Evolutionary conservation across 768 basidiomycete species (phyloP).

Genomic region (Xerocomus potaroensis): DNA sequence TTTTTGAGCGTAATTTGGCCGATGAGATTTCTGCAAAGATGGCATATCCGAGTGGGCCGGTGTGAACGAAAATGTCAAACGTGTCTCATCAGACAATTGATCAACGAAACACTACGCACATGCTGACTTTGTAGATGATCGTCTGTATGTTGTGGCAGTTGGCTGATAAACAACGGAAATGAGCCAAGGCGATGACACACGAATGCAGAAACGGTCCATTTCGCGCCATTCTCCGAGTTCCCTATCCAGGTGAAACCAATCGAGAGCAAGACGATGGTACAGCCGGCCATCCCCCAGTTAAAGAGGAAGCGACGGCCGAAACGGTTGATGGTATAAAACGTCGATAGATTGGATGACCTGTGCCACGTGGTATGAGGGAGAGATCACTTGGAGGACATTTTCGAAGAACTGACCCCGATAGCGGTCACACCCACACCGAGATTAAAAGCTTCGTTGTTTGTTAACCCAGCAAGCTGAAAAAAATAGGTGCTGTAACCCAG

Average conservation of each 20-base stretch:
- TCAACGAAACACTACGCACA: conserved; percentile 10
- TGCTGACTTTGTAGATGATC: conserved; percentile 26
- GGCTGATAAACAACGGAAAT: not conserved
- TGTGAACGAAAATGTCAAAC: not conserved
- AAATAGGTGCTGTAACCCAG: conserved; percentile 32
- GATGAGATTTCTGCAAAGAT: conserved; percentile 29
- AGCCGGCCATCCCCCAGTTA: conserved; percentile 26
- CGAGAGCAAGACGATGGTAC: conserved; percentile 20
- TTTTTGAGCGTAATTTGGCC: conserved; percentile 30
- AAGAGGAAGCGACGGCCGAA: conserved; percentile 25
- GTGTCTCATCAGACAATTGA: too few species aligned
- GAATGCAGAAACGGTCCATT: conserved; percentile 23
- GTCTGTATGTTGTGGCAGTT: conserved; percentile 17
- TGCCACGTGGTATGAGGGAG: conserved; percentile 1
- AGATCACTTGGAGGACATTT: not conserved
- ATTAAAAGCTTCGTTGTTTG: conserved; percentile 26
- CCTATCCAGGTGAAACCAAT: conserved; percentile 29
- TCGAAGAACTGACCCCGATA: conserved; percentile 17
- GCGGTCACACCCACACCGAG: conserved; percentile 28
- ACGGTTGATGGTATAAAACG: conserved; percentile 23
- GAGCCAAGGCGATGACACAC: conserved; percentile 2
- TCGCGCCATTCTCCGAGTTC: conserved; percentile 7
- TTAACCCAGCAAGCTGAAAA: conserved; percentile 34
- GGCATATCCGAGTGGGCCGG: conserved; percentile 26
- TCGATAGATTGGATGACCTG: conserved; percentile 24